Conservation (phyloP, 2,329 filamentous ascomycete species). For the Cladosporium halotolerans region DNA sequence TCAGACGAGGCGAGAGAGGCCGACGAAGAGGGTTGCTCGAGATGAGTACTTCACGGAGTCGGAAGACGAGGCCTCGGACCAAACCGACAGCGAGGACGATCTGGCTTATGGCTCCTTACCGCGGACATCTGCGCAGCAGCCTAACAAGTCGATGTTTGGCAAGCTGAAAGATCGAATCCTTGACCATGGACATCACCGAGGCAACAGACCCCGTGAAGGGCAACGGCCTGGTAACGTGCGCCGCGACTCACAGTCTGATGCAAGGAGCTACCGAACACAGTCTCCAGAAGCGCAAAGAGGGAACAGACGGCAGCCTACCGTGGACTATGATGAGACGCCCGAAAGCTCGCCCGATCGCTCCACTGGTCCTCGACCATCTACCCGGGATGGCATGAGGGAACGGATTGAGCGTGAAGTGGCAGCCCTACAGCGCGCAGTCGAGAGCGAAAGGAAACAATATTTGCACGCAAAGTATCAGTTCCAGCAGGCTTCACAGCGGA, state of each 20-base stretch:
- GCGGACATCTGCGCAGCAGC: background rate
- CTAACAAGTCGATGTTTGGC: background rate
- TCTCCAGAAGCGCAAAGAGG: background rate
- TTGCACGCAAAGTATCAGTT: slow-evolving; percentile 18
- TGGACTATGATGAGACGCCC: background rate
- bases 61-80: background rate
- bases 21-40: background rate
- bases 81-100: slow-evolving; percentile 2
- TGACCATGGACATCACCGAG: background rate
- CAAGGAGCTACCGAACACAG: background rate
- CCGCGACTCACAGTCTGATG: background rate
- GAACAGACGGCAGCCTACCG: background rate
- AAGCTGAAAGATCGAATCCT: slow-evolving; percentile 5
- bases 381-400: background rate
- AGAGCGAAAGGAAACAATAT: slow-evolving; percentile 11
- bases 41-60: background rate
- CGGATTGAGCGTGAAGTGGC: background rate
- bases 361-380: background rate
- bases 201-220: background rate
- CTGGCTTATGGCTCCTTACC: slow-evolving; percentile 9
- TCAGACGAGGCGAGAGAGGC: background rate
- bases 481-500: slow-evolving; percentile 22
- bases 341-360: slow-evolving; percentile 2
- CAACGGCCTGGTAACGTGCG: no score
- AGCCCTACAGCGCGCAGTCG: slow-evolving; percentile 20